Evolutionary conservation across 768 basidiomycete species (phyloP).

Genomic region (Pleurotus giganteus): DNA sequence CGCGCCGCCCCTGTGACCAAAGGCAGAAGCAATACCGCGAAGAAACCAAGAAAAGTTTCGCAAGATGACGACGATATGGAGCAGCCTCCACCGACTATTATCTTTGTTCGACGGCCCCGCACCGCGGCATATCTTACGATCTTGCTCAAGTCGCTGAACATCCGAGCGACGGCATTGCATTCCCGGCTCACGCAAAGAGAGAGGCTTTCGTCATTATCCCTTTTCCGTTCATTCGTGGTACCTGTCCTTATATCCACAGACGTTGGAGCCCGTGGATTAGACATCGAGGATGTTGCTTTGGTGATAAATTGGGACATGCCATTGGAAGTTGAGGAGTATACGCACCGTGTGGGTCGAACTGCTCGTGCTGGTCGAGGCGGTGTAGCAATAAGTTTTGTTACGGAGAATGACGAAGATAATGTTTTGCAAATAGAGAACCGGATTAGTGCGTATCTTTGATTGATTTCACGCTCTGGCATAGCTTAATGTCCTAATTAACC

Average conservation of each 20-base stretch:
- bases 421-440: slow-evolving; percentile 82
- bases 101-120: slow-evolving; percentile 83
- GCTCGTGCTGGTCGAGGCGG: slow-evolving; percentile 90
- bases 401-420: slow-evolving; percentile 86
- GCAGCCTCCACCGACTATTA: slow-evolving; percentile 93
- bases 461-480: slow-evolving; percentile 1
- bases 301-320: slow-evolving; percentile 99
- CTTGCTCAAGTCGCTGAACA: slow-evolving; percentile 72
- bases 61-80: slow-evolving; percentile 50
- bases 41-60: slow-evolving; percentile 33
- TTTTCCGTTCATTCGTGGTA: slow-evolving; percentile 83
- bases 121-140: slow-evolving; percentile 88
- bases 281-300: slow-evolving; percentile 94
- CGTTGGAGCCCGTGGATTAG: slow-evolving; percentile 92
- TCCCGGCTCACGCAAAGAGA: slow-evolving; percentile 93
- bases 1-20: slow-evolving; percentile 56
- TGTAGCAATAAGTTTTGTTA: slow-evolving; percentile 90
- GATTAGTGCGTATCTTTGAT: slow-evolving; percentile 62
- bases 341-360: slow-evolving; percentile 92
- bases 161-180: slow-evolving; percentile 88
- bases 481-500: neutral
- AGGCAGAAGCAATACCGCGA: slow-evolving; percentile 24
- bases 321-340: slow-evolving; percentile 87
- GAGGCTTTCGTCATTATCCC: slow-evolving; percentile 75
- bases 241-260: slow-evolving; percentile 94